Evolutionary conservation across 2,329 filamentous ascomycete genomes (phyloP).

Genomic region (Daldinia sp.): DNA sequence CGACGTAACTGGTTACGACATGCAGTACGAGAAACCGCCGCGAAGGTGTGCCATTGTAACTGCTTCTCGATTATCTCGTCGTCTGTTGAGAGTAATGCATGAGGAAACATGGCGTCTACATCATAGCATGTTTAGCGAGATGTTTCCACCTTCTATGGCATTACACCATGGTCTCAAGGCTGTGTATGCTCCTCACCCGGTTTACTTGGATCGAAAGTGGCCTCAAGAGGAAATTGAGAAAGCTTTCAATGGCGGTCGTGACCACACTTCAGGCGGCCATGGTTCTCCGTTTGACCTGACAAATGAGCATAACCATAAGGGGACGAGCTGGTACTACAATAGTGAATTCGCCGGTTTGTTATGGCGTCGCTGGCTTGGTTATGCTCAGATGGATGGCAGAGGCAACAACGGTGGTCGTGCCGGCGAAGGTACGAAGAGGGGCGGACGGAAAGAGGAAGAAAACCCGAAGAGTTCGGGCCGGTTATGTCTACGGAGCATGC

Average conservation of each 20-base stretch:
- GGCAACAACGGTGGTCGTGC: conserved; percentile 63
- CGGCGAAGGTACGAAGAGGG: conserved; percentile 61
- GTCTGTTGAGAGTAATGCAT: conserved; percentile 78
- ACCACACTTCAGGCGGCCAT: conserved; percentile 72
- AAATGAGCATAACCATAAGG: conserved; percentile 85
- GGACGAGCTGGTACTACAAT: conserved; percentile 88
- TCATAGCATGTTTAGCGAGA: conserved; percentile 82
- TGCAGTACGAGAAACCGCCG: conserved; percentile 65
- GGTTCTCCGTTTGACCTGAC: conserved; percentile 75
- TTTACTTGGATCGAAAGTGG: conserved; percentile 84
- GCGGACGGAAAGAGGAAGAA: conserved; percentile 66
- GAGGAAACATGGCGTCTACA: conserved; percentile 75
- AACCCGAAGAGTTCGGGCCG: conserved; percentile 65
- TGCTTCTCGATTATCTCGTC: conserved; percentile 74
- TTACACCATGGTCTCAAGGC: conserved; percentile 83
- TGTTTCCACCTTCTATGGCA: conserved; percentile 79
- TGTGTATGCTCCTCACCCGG: conserved; percentile 83
- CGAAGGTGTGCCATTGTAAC: conserved; percentile 79
- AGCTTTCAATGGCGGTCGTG: conserved; percentile 83
- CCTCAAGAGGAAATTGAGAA: conserved; percentile 73
- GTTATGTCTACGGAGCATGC: conserved; percentile 83
- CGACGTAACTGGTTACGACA: conserved; percentile 77
- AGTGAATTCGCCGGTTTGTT: conserved; percentile 80
- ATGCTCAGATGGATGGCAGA: conserved; percentile 65
- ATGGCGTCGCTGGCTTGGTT: conserved; percentile 82